Percentiles rank a stretch among this genome's conserved stretches.
Evolutionary conservation across 208 protist species (phyloP).

Genomic region (Leishmania arabica): DNA sequence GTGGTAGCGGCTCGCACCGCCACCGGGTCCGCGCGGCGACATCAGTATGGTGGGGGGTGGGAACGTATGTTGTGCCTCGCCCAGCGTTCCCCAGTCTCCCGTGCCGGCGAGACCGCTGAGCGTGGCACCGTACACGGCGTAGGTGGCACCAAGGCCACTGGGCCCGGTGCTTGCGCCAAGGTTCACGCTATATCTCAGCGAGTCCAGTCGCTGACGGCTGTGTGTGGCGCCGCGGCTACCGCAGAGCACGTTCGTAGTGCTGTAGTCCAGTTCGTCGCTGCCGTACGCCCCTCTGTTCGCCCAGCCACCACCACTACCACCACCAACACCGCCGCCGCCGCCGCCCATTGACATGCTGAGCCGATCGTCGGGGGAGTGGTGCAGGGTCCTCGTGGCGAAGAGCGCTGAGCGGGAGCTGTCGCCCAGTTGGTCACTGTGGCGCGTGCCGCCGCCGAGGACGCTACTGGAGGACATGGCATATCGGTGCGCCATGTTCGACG

Average conservation of each 20-base stretch:
- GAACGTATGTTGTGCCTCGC: not conserved
- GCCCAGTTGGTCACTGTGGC: not conserved
- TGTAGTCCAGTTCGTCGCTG: not conserved
- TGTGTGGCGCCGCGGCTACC: not conserved
- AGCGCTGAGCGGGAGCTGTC: constrained; percentile 4
- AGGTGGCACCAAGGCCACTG: not conserved
- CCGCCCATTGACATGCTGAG: constrained; percentile 1
- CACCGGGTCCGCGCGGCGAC: not conserved
- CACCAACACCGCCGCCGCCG: not conserved
- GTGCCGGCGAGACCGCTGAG: not conserved
- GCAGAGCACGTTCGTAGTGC: not conserved
- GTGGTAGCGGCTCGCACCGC: not conserved
- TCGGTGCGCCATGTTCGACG: not conserved
- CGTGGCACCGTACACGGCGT: not conserved
- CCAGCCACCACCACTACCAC: constrained; percentile 2
- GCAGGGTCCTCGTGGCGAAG: not conserved
- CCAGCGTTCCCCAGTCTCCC: not conserved
- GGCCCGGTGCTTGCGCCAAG: not conserved
- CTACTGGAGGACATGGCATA: not conserved
- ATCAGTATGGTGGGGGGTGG: not conserved
- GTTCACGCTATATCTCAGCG: constrained; percentile 7
- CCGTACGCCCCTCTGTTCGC: not conserved
- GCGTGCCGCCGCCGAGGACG: constrained; percentile 1
- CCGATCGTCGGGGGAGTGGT: not conserved
- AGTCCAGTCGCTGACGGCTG: constrained; percentile 3